Percentiles rank a stretch among this genome's conserved stretches.
Evolutionary conservation across 2,329 filamentous ascomycete species (phyloP).

Genomic region (Verticillium isaacii): DNA sequence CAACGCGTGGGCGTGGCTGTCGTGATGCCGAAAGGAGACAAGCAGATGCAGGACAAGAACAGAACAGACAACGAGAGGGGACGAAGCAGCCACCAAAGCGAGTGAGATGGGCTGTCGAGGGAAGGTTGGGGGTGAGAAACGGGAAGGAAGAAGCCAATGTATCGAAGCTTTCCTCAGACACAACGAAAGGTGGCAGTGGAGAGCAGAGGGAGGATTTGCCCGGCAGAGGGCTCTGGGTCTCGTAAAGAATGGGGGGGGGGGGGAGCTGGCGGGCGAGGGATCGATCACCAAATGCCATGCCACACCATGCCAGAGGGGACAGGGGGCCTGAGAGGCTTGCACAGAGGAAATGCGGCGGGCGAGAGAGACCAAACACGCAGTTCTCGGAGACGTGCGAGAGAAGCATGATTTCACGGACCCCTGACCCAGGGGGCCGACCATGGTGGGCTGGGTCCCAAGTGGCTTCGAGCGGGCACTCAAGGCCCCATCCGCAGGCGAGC

Average conservation of each 20-base stretch:
- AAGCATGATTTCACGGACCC: not conserved
- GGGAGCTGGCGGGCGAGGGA: not conserved
- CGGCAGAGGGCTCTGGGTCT: constrained; percentile 5
- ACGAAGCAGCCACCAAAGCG: constrained; percentile 47
- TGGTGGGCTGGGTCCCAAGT: not conserved
- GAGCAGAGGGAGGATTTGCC: not conserved
- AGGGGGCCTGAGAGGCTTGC: not conserved
- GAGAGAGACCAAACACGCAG: constrained; percentile 6
- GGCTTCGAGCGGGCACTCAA: not conserved
- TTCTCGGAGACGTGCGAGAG: not conserved
- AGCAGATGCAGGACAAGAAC: constrained; percentile 14
- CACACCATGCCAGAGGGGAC: not conserved
- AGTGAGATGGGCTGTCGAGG: constrained; percentile 43
- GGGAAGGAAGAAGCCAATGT: constrained; percentile 5
- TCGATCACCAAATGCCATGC: not conserved
- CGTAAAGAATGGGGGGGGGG: constrained; percentile 5
- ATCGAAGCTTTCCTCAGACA: constrained; percentile 11
- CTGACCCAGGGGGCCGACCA: not conserved
- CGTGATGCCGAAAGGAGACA: constrained; percentile 9
- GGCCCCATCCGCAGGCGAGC: not conserved
- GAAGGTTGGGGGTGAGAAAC: constrained; percentile 15
- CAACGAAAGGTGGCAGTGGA: constrained; percentile 2
- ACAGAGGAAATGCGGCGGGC: constrained; percentile 3
- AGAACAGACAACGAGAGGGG: constrained; percentile 28
- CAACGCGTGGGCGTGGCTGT: constrained; percentile 9